Percentiles rank a stretch among this genome's conserved stretches.
Conservation (phyloP, 1,284 basidiomycete species). For the Malassezia sp. region DNA sequence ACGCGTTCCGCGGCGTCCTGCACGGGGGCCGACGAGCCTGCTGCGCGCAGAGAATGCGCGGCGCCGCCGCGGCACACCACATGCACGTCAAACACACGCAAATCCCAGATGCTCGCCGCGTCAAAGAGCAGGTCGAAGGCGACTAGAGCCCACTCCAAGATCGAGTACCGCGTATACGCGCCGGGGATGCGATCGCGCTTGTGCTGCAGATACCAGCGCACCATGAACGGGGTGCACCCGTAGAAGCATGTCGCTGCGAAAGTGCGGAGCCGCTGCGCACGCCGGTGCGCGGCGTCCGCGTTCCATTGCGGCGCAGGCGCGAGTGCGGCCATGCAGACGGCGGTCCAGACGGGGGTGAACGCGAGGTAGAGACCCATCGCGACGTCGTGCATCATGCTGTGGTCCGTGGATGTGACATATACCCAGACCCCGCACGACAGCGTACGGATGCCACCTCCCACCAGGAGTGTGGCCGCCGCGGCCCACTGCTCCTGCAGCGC, state of each 20-base stretch:
- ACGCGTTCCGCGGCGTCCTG: constrained; percentile 9
- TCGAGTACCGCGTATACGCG: constrained; percentile 35
- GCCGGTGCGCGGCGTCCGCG: neutral
- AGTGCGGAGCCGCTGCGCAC: constrained; percentile 22
- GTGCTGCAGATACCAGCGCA: constrained; percentile 35
- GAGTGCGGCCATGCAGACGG: constrained; percentile 29
- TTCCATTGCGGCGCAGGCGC: constrained; percentile 14
- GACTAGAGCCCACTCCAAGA: constrained; percentile 43
- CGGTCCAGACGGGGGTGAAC: constrained; percentile 60
- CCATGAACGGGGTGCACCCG: constrained; percentile 38
- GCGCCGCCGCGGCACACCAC: no score
- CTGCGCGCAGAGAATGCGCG: no score
- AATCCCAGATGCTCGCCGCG: constrained; percentile 30
- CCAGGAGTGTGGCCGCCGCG: constrained; percentile 49
- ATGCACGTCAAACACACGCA: constrained; percentile 29
- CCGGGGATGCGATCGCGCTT: constrained; percentile 33
- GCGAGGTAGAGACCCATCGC: constrained; percentile 61
- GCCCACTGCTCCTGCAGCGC: constrained; percentile 16
- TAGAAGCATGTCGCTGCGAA: constrained; percentile 30
- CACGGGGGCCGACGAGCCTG: no score
- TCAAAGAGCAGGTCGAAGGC: constrained; percentile 39
- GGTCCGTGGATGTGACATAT: constrained; percentile 68
- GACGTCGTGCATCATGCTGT: constrained; percentile 72
- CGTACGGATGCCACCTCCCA: constrained; percentile 63
- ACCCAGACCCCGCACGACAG: constrained; percentile 84